phyloP scores from a whole-genome alignment of 2,329 filamentous ascomycete genomes.

The Nemania abortiva region DNA sequence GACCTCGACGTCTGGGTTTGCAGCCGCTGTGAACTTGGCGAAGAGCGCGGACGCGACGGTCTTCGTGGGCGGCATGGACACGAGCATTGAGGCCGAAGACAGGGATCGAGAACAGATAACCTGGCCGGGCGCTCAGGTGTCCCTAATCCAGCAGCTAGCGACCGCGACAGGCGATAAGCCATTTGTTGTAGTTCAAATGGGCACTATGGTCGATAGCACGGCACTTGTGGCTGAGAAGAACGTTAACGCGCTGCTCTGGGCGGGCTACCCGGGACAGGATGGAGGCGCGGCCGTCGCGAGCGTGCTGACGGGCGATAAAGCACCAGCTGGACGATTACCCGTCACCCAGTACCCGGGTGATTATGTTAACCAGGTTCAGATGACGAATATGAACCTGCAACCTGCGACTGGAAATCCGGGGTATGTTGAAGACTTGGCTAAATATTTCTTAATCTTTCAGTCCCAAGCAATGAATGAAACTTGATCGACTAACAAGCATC shows the following conservation, averaged over 20 bases:
- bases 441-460: background rate
- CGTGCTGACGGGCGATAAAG: conserved; percentile 62
- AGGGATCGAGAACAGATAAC: conserved; percentile 63
- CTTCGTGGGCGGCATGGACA: conserved; percentile 68
- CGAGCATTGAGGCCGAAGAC: conserved; percentile 63
- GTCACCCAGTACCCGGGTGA: conserved; percentile 67
- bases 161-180: conserved; percentile 58
- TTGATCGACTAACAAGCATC: background rate
- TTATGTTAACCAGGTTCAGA: conserved; percentile 63
- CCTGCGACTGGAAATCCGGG: conserved; percentile 61
- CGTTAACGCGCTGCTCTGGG: conserved; percentile 67
- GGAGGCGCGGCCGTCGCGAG: conserved; percentile 68
- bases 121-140: conserved; percentile 65
- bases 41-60: conserved; percentile 63
- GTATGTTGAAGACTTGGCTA: conserved; percentile 31
- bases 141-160: conserved; percentile 61
- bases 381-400: conserved; percentile 68
- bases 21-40: conserved; percentile 54
- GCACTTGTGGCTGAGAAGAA: conserved; percentile 61
- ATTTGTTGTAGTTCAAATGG: conserved; percentile 64
- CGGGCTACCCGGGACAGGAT: conserved; percentile 70
- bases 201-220: conserved; percentile 62
- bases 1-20: conserved; percentile 50
- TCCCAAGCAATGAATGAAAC: background rate
- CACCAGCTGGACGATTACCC: conserved; percentile 66